Evolutionary conservation across 306 rosid species (phyloP).

Genomic region (Gleditsia sinensis): DNA sequence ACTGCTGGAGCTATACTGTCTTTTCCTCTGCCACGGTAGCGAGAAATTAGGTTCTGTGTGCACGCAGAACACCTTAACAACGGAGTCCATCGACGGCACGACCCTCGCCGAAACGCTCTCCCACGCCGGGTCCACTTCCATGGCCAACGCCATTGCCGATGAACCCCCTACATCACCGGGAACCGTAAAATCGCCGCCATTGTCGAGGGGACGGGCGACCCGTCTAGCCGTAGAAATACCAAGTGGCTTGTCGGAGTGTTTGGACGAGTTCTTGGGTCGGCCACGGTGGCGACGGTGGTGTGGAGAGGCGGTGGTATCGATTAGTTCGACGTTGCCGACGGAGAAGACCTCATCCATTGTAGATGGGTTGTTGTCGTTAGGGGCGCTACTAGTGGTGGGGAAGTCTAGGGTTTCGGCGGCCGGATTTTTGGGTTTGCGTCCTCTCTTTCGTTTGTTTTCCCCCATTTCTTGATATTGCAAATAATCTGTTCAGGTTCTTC

Average conservation of each 20-base stretch:
- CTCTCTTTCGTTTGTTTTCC: conserved; percentile 72
- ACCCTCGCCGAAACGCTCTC: conserved; percentile 51
- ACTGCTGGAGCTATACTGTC: conserved; percentile 88
- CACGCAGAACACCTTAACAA: conserved; percentile 90
- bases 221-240: conserved; percentile 46
- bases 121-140: conserved; percentile 46
- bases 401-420: conserved; percentile 68
- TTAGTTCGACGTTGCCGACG: conserved; percentile 61
- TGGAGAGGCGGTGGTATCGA: conserved; percentile 49
- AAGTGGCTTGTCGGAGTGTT: conserved; percentile 47
- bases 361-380: conserved; percentile 6
- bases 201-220: conserved; percentile 33
- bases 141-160: background rate
- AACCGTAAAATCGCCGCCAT: conserved; percentile 35
- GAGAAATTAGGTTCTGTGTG: conserved; percentile 97
- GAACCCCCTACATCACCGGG: conserved; percentile 38
- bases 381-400: conserved; percentile 34
- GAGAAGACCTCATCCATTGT: conserved; percentile 61
- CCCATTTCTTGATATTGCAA: conserved; percentile 25
- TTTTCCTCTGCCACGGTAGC: conserved; percentile 95
- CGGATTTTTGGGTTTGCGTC: conserved; percentile 71
- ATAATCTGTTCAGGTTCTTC: background rate
- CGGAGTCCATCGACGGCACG: conserved; percentile 87
- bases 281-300: conserved; percentile 52
- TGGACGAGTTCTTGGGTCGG: conserved; percentile 63